These are phyloP conservation scores for Podila clonocystis DNA, from an alignment of 192 early-diverging fungal species.

Conservation along the genomic window DNA sequence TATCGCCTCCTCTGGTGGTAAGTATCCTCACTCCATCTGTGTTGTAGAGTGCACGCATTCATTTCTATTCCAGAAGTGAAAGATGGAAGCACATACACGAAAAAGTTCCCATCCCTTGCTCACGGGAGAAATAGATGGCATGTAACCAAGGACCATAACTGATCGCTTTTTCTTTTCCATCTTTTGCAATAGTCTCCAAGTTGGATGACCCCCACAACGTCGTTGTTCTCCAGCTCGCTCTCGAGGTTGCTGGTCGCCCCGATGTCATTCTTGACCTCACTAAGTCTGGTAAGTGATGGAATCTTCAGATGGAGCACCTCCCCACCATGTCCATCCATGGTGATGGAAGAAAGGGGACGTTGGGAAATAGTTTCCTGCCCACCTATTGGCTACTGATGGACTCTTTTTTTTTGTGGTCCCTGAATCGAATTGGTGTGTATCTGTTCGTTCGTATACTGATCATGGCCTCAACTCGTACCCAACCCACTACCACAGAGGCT, in stretches of 20 bases:
- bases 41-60: not conserved
- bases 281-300: constrained; percentile 65
- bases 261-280: constrained; percentile 87
- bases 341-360: not conserved
- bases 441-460: not conserved
- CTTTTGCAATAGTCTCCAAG: constrained; percentile 12
- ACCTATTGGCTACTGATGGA: not conserved
- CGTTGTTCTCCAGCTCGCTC: constrained; percentile 72
- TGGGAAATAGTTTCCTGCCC: not conserved
- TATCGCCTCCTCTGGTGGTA: constrained; percentile 66
- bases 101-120: too few relatives aligned
- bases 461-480: not conserved
- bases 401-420: not conserved
- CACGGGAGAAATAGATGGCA: too few relatives aligned
- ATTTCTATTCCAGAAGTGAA: not conserved
- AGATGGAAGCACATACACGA: too few relatives aligned
- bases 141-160: not conserved
- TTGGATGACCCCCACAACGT: constrained; percentile 63
- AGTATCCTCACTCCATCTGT: constrained; percentile 9
- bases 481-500: constrained; percentile 56
- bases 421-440: not conserved
- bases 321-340: not conserved
- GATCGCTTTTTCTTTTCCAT: constrained; percentile 6
- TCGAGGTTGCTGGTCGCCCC: constrained; percentile 77
- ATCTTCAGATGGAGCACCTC: not conserved